A percentile compares a stretch with the other conserved stretches of the same genome.
Conservation (phyloP, 176 grass and related monocot genomes). For the Avena sativa region DNA sequence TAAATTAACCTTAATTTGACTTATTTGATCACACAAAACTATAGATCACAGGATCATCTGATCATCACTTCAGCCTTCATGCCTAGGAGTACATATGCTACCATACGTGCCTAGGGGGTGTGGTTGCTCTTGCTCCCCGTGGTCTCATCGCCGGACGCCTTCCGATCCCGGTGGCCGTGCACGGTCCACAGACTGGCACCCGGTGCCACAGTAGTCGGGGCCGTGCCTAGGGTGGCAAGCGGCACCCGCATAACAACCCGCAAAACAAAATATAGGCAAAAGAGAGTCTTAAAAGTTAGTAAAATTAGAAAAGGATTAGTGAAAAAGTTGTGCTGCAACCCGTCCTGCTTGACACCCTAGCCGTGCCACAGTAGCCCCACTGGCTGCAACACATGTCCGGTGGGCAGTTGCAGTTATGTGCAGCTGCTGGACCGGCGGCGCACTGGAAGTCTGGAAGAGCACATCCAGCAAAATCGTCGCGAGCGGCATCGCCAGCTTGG, state of each 20-base stretch:
- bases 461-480: neutral
- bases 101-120: no score
- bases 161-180: neutral
- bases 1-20: no score
- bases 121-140: no score
- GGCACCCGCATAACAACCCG: no score
- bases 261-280: no score
- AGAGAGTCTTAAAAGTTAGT: no score
- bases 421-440: neutral
- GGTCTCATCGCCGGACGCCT: neutral
- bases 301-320: no score
- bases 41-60: no score
- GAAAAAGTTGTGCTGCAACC: no score
- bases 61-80: neutral
- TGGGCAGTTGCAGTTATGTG: no score
- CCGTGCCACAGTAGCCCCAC: constrained; percentile 42
- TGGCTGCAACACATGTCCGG: constrained; percentile 18
- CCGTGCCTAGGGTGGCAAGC: neutral
- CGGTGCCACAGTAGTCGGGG: constrained; percentile 32
- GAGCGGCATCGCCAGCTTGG: constrained; percentile 7
- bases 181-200: constrained; percentile 50
- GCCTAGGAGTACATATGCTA: neutral
- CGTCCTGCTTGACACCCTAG: no score
- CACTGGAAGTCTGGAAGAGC: constrained; percentile 21
- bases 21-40: no score